Evolutionary conservation across 495 filamentous ascomycete species (phyloP), one percentile per base, ranked within the genome.

Genomic region (Penicillium egyptiacum): DNA sequence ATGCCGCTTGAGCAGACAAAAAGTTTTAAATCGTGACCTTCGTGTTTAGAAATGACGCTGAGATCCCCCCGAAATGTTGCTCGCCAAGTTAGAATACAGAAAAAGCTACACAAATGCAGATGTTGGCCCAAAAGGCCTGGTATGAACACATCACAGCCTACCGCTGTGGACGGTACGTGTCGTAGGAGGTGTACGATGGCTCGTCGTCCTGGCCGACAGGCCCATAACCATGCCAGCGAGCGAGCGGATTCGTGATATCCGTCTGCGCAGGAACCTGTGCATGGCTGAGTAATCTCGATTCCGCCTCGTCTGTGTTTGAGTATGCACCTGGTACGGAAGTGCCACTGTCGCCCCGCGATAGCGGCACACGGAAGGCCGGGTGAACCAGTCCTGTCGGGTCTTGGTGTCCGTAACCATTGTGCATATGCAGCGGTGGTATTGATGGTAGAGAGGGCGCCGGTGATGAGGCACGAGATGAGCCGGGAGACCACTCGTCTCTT

Each of bases 141-240:
- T 46, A 25, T 39, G 16, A 19, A 39, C 51, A 42, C 4, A 48
- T 57, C 60, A 70, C 31, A 67, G 55, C 42, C 52, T 60, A 70
- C 35, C 68, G 55, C 35, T 57, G 33, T 9, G 39, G 54, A 9
- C 77, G 70, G 54, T 75, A 81, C 20, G 72, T 62, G 19, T 80
- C 74, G 51, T 79, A 79, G 17, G 71, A 74, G 9, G 70, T 76
- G 28, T 68, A 64, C 20, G 58, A 59, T 4, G 62, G 63, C 49
- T 68, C 58, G 2, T 77, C 75, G 19, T 76, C 74, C 65, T 76
- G 72, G 11, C 63, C 68, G 11, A 80, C 72, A 65, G 78, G 79
- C 11, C 77, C 79, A 54, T 79, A 80, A 11, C 79, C 79, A 14
- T 72, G 72, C 79, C 79, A 82, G 39, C 77, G 75, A 51, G 75